Conservation (phyloP, 129 eudicot genomes). For the Flaveria brownii region DNA sequence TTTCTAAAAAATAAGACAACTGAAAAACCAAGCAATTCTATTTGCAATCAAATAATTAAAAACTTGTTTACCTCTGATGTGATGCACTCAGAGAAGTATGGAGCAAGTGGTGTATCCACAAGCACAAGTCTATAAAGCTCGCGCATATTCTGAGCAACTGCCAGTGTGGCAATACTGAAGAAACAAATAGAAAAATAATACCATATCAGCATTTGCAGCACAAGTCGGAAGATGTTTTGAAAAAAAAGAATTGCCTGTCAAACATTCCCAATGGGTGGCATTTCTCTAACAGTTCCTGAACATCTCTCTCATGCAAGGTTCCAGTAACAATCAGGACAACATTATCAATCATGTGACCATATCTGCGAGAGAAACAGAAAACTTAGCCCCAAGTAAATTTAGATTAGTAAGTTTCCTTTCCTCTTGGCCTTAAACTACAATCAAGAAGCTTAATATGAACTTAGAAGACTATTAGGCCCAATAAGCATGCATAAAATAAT, state of each 20-base stretch:
- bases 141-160: conserved; percentile 97
- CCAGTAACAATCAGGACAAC: conserved; percentile 96
- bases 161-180: conserved; percentile 84
- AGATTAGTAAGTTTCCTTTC: background rate
- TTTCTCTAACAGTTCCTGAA: conserved; percentile 87
- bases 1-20: background rate
- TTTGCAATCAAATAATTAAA: background rate
- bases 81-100: conserved; percentile 94
- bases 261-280: conserved; percentile 98
- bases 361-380: conserved; percentile 39
- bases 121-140: conserved; percentile 91
- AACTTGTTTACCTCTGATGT: conserved; percentile 73
- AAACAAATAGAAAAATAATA: conserved; percentile 25
- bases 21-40: background rate
- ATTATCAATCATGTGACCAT: conserved; percentile 98
- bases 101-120: conserved; percentile 96
- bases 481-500: background rate
- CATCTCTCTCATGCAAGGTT: conserved; percentile 96
- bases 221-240: background rate
- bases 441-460: conserved; percentile 6
- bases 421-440: conserved; percentile 3
- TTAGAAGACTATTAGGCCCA: conserved; percentile 3
- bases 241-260: conserved; percentile 59
- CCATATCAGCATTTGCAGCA: background rate
- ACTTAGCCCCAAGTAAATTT: background rate